Evolutionary conservation across 2,329 filamentous ascomycete species (phyloP), one percentile per base, ranked within the genome.

Genomic region (Talaromyces atroroseus): DNA sequence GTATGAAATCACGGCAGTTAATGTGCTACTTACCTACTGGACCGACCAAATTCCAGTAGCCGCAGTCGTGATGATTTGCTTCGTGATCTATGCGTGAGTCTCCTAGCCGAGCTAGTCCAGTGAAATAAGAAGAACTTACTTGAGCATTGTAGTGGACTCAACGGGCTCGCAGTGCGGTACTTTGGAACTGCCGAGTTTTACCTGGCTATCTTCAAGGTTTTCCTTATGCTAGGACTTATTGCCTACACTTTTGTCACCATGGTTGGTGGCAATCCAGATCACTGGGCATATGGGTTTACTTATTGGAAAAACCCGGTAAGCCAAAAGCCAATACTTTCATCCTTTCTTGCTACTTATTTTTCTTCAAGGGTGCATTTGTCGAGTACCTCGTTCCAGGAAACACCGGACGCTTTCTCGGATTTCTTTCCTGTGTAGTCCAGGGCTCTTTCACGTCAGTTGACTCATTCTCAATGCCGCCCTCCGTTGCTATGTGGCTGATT

Each of bases 351-450:
- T 47, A 49, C 18, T 40, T 23, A 21, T 24, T 6, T 16, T 24
- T 3, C 26, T 23, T 49, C 5, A 54, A 54, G 52, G 84, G 83
- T 45, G 79, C 80, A 16, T 82, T 82, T 66, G 74, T 68, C 12
- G 62, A 71, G 3, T 77, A 77, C 60, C 70, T 76, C 40, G 62
- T 60, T 2, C 63, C 64, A 0, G 78, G 77, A 3, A 52, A 66
- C 47, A 63, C 71, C 36, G 82, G 81, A 24, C 71, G 75, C 54
- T 85, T 85, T 70, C 68, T 82, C 36, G 81, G 75, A 23, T 80
- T 85, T 70, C 87, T 85, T 83, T 81, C 79, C 11, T 83, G 82
- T 56, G 81, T 90, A 52, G 82, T 89, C 64, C 87, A 83, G 34
- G 86, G 87, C 1, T 86, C 85, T 5, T 90, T 90, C 63, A 87